These are phyloP conservation scores for Pilasporangium apinafurcum DNA, from an alignment of 352 stramenopile species.

Conservation along the genomic window DNA sequence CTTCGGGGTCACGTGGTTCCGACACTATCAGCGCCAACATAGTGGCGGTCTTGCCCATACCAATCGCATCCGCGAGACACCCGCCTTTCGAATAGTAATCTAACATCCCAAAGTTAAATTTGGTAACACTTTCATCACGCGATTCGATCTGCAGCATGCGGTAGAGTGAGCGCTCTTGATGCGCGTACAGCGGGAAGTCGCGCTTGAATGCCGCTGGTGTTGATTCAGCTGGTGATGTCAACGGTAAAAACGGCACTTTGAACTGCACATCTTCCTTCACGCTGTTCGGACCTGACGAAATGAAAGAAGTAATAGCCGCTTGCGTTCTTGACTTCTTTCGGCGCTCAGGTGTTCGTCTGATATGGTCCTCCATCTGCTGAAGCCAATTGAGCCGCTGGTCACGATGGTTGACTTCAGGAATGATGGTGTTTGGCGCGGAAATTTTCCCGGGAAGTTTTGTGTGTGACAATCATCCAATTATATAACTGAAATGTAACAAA, in stretches of 20 bases:
- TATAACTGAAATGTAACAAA: too few relatives aligned
- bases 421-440: too few relatives aligned
- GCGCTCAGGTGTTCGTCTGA: too few relatives aligned
- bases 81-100: slow-evolving; percentile 71
- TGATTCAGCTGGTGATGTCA: slow-evolving; percentile 53
- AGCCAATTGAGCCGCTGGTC: too few relatives aligned
- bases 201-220: slow-evolving; percentile 48
- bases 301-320: slow-evolving; percentile 54
- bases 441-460: too few relatives aligned
- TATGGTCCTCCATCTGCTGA: too few relatives aligned
- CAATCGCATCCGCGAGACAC: slow-evolving; percentile 70
- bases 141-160: slow-evolving; percentile 81
- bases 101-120: slow-evolving; percentile 71
- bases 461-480: too few relatives aligned
- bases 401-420: too few relatives aligned
- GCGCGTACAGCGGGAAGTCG: slow-evolving; percentile 54
- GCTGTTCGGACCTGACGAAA: slow-evolving; percentile 17
- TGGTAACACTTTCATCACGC: slow-evolving; percentile 47
- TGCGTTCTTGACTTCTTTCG: too few relatives aligned
- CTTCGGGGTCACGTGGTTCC: slow-evolving; percentile 39
- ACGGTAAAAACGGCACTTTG: slow-evolving; percentile 79
- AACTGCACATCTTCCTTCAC: slow-evolving; percentile 65
- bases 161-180: slow-evolving; percentile 80
- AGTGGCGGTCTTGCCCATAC: slow-evolving; percentile 82
- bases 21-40: slow-evolving; percentile 71